Base-by-base conservation (phyloP, 1,139 yeast genomes). In the Geotrichum phurueaensis region DNA sequence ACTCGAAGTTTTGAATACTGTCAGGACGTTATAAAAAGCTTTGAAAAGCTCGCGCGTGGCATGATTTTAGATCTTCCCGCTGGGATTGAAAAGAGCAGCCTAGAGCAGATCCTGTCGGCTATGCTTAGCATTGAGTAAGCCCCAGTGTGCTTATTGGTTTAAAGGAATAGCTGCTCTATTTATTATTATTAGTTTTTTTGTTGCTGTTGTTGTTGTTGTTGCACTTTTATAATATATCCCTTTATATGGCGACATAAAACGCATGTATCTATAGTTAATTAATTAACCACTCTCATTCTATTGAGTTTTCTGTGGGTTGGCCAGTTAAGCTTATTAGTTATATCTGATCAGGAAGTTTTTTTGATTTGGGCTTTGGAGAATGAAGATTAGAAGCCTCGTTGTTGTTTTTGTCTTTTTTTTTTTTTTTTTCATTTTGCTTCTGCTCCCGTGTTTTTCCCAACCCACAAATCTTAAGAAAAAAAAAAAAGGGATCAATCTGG, bases 1-100 rank as follows among this genome's bases (percentile, higher is more conserved):
- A 71, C 81, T 0, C 75, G 78, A 6, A 79, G 82, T 54, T 79
- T 83, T 60, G 73, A 73, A 10, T 80, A 83, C 64, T 63, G 71
- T 47, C 53, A 60, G 50, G 50, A 62, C 3, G 65, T 61, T 18
- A 59, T 70, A 29, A 61, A 54, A 22, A 56, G 58, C 36, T 69
- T 68, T 55, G 66, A 66, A 29, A 36, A 45, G 15, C 58, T 60
- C 53, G 65, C 68, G 36, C 63, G 65, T 10, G 60, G 54, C 3
- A 52, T 67, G 58, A 64, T 69, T 47, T 57, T 29, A 18, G 61
- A 60, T 23, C 59, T 68, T 29, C 20, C 51, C 2, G 47, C 47
- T 12, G 55, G 13, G 2, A 47, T 43, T 12, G 47, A 45, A 20
- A 54, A 36, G 15, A 22, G 13, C 20, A 49, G 48, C 9, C 29